Evolutionary conservation across 2,329 filamentous ascomycete species (phyloP), one percentile per base, ranked within the genome.

Genomic region (Venturia asperata): DNA sequence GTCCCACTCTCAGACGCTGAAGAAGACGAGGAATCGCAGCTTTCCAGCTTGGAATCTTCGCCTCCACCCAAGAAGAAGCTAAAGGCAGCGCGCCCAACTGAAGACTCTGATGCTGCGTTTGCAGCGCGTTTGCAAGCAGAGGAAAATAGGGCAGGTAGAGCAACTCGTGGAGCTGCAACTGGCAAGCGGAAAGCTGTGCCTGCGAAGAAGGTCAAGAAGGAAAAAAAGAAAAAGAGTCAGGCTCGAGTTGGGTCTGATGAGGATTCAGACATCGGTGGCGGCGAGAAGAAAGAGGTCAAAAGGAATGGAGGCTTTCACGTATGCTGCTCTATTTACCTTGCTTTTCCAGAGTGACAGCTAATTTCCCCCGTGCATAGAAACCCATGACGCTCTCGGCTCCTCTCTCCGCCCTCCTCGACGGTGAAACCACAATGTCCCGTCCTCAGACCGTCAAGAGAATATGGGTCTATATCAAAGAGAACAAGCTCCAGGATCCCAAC

Each of bases 391-490:
- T 94, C 61, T 92, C 89, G 70, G 80, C 82, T 63, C 83, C 87
- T 15, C 82, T 94, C 27, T 82, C 87, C 1, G 86, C 86, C 66
- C 79, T 94, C 24, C 83, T 89, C 65, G 89, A 88, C 60, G 52
- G 52, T 24, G 87, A 90, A 72, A 79, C 84, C 17, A 37, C 27
- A 87, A 84, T 99, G 27, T 96, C 94, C 19, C 89, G 94, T 49
- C 93, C 94, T 0, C 92, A 97, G 75, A 93, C 93, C 0, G 94
- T 99, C 71, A 97, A 97, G 81, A 90, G 90, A 74, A 87, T 99
- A 64, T 99, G 94, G 94, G 87, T 89, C 67, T 92, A 99, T 73
- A 96, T 99, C 78, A 96, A 95, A 72, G 85, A 82, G 67, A 87
- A 92, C 69, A 84, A 92, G 49, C 85, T 99, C 6, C 94, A 99